phyloP scores from a whole-genome alignment of 805 yeast species.

The Debaryomyces tyrocola region DNA sequence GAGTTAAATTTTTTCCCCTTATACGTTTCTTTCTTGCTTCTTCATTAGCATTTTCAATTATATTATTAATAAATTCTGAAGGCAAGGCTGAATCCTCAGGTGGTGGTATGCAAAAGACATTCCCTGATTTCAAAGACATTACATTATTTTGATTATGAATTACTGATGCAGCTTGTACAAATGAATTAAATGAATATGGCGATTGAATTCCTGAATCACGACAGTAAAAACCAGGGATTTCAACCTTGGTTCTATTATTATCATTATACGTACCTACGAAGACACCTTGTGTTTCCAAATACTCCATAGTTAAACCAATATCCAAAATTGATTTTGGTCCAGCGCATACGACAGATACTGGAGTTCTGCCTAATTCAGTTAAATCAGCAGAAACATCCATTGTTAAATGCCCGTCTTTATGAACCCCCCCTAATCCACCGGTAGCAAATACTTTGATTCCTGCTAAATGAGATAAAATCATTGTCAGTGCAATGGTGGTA shows the following conservation, averaged over 20 bases:
- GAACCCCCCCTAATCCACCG: constrained; percentile 93
- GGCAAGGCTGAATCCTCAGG: constrained; percentile 63
- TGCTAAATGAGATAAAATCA: constrained; percentile 73
- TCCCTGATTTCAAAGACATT: constrained; percentile 64
- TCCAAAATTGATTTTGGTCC: constrained; percentile 89
- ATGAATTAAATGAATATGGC: constrained; percentile 60
- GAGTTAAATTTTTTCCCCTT: constrained; percentile 75
- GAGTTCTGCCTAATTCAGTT: constrained; percentile 79
- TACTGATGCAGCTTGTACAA: constrained; percentile 61
- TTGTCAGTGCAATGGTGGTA: constrained; percentile 86
- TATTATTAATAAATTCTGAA: constrained; percentile 47
- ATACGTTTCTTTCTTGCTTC: constrained; percentile 57
- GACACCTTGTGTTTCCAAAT: constrained; percentile 88
- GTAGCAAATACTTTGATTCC: constrained; percentile 88
- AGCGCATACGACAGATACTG: constrained; percentile 87
- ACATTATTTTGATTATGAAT: constrained; percentile 44
- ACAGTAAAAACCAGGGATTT: constrained; percentile 80
- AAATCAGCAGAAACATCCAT: constrained; percentile 87
- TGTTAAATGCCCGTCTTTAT: constrained; percentile 69
- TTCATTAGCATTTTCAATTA: constrained; percentile 57
- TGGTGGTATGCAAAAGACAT: constrained; percentile 80
- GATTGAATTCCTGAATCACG: constrained; percentile 72
- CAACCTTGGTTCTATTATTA: constrained; percentile 15
- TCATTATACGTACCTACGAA: constrained; percentile 71
- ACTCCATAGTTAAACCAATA: constrained; percentile 78